A percentile compares a stretch with the other conserved stretches of the same genome.
Evolutionary conservation across 805 yeast genomes (phyloP).

Genomic region (Nakazawaea pomicola): DNA sequence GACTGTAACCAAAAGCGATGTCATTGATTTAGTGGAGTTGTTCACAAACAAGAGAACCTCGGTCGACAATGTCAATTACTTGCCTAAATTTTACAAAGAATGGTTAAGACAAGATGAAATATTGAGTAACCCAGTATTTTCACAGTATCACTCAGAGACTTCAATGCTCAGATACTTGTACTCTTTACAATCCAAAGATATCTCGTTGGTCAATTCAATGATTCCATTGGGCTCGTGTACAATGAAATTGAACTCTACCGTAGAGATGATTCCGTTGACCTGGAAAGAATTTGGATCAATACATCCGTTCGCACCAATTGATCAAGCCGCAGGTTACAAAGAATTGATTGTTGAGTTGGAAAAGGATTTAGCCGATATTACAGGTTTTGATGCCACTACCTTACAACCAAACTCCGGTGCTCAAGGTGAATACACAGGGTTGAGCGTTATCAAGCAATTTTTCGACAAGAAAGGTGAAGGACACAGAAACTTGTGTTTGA

Average conservation of each 20-base stretch:
- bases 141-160: slow-evolving; percentile 88
- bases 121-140: slow-evolving; percentile 74
- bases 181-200: slow-evolving; percentile 77
- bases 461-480: slow-evolving; percentile 65
- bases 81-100: slow-evolving; percentile 48
- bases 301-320: slow-evolving; percentile 89
- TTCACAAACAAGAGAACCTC: slow-evolving; percentile 43
- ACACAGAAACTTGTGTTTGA: slow-evolving; percentile 79
- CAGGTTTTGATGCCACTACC: slow-evolving; percentile 89
- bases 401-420: slow-evolving; percentile 98
- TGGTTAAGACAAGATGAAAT: slow-evolving; percentile 53
- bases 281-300: slow-evolving; percentile 89
- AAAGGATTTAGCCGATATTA: slow-evolving; percentile 80
- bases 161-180: slow-evolving; percentile 90
- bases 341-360: slow-evolving; percentile 75
- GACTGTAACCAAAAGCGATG: slow-evolving; percentile 63
- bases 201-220: slow-evolving; percentile 94
- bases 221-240: slow-evolving; percentile 97
- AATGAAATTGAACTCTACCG: slow-evolving; percentile 94
- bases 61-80: slow-evolving; percentile 21
- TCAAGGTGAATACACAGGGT: slow-evolving; percentile 95
- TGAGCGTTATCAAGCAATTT: slow-evolving; percentile 78
- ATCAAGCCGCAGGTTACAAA: slow-evolving; percentile 85
- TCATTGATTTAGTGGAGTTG: slow-evolving; percentile 49
- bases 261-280: slow-evolving; percentile 88